These are phyloP conservation scores for Colletotrichum incanum DNA, from an alignment of 2,329 filamentous ascomycete species.

Conservation along the genomic window DNA sequence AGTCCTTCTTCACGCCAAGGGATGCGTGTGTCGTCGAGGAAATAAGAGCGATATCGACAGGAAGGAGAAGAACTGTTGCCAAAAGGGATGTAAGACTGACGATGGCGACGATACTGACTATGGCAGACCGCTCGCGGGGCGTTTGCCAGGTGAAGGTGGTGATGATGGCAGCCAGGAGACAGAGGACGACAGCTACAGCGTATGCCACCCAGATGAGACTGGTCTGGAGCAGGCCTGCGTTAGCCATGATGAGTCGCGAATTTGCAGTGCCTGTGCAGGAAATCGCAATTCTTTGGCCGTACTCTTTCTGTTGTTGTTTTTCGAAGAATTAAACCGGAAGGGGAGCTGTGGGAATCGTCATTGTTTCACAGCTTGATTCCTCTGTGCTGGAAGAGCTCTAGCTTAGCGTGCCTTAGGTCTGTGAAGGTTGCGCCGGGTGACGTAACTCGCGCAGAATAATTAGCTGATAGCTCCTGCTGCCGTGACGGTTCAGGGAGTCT, in stretches of 20 bases:
- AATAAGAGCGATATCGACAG: conserved; percentile 95
- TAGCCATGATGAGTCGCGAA: conserved; percentile 51
- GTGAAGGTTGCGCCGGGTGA: conserved; percentile 21
- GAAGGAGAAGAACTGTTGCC: conserved; percentile 91
- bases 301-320: conserved; percentile 26
- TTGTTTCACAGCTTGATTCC: conserved; percentile 33
- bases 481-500: not conserved
- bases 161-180: conserved; percentile 83
- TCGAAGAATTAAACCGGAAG: conserved; percentile 3
- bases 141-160: conserved; percentile 95
- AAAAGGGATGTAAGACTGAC: conserved; percentile 89
- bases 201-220: conserved; percentile 97
- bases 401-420: conserved; percentile 27
- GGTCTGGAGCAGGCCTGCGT: conserved; percentile 80
- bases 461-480: not conserved
- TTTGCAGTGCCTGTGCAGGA: not conserved
- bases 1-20: conserved; percentile 89
- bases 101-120: conserved; percentile 88
- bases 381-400: conserved; percentile 30
- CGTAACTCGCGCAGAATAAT: conserved; percentile 4
- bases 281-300: not conserved
- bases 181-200: conserved; percentile 83
- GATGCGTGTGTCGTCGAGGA: conserved; percentile 86
- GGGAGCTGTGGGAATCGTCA: conserved; percentile 27
- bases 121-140: conserved; percentile 85